Percentiles rank a stretch among this genome's conserved stretches.
Evolutionary conservation across 192 early-diverging fungal species (phyloP).

Genomic region (Coemansia biformis): DNA sequence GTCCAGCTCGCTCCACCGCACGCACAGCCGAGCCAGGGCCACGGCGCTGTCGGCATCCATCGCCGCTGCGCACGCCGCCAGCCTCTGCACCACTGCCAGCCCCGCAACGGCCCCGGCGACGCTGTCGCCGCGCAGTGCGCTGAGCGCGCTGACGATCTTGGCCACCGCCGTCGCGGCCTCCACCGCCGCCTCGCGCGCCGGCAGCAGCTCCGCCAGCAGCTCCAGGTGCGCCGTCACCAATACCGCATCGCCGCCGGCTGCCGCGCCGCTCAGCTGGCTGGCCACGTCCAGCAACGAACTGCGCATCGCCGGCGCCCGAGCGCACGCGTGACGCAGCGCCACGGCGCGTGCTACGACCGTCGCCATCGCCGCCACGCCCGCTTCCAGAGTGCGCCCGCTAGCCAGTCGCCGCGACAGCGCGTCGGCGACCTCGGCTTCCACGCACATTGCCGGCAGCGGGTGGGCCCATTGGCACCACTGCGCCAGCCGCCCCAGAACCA

Average conservation of each 20-base stretch:
- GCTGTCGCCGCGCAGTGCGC: constrained; percentile 3
- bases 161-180: constrained; percentile 11
- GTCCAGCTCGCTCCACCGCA: constrained; percentile 11
- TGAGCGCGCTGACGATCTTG: constrained; percentile 11
- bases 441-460: constrained; percentile 6
- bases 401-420: constrained; percentile 18
- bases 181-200: constrained; percentile 7
- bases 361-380: neutral
- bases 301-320: constrained; percentile 27
- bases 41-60: constrained; percentile 14
- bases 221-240: constrained; percentile 20
- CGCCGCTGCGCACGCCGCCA: constrained; percentile 11
- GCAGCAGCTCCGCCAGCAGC: constrained; percentile 38
- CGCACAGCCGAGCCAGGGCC: constrained; percentile 17
- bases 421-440: constrained; percentile 21
- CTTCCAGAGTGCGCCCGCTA: neutral
- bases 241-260: neutral
- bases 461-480: constrained; percentile 38
- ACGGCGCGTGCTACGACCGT: constrained; percentile 15
- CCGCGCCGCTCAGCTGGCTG: neutral
- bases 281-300: constrained; percentile 24
- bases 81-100: constrained; percentile 12
- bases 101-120: neutral
- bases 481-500: constrained; percentile 21
- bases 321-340: constrained; percentile 17